Evolutionary conservation across 176 grass and related monocot species (phyloP).

Genomic region (Eragrostis nindensis): DNA sequence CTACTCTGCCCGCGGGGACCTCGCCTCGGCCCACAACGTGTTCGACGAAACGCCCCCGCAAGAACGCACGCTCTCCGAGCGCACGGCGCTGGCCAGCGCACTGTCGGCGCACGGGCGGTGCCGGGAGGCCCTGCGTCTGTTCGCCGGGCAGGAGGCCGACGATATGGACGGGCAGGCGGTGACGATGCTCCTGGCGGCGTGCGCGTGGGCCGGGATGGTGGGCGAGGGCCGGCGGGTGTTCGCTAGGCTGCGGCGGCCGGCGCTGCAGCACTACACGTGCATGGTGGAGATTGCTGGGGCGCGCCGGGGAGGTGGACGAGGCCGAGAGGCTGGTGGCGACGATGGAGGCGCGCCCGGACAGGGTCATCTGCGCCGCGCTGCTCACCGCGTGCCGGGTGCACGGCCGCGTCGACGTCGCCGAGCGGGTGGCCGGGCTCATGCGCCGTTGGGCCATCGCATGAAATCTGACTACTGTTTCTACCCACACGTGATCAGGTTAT

Average conservation of each 20-base stretch:
- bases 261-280: constrained; percentile 72
- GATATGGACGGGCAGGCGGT: constrained; percentile 36
- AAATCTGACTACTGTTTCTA: no score
- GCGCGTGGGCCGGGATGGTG: constrained; percentile 54
- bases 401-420: constrained; percentile 58
- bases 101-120: constrained; percentile 54
- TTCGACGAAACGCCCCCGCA: constrained; percentile 36
- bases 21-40: constrained; percentile 7
- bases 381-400: constrained; percentile 49
- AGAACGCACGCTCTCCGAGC: constrained; percentile 31
- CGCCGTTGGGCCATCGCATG: constrained; percentile 4
- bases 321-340: constrained; percentile 56
- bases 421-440: constrained; percentile 50
- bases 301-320: constrained; percentile 54
- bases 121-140: constrained; percentile 35
- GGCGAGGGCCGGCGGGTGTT: constrained; percentile 52
- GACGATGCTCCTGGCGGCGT: constrained; percentile 59
- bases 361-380: constrained; percentile 51
- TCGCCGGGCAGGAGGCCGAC: neutral
- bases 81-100: constrained; percentile 51
- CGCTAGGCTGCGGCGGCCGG: constrained; percentile 36
- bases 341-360: constrained; percentile 56
- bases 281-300: constrained; percentile 70
- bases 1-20: constrained; percentile 30
- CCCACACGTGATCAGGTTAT: no score